A percentile compares a stretch with the other conserved stretches of the same genome.
These are phyloP conservation scores for Glarea lozoyensis DNA, from an alignment of 495 filamentous ascomycete species.

Conservation along the genomic window DNA sequence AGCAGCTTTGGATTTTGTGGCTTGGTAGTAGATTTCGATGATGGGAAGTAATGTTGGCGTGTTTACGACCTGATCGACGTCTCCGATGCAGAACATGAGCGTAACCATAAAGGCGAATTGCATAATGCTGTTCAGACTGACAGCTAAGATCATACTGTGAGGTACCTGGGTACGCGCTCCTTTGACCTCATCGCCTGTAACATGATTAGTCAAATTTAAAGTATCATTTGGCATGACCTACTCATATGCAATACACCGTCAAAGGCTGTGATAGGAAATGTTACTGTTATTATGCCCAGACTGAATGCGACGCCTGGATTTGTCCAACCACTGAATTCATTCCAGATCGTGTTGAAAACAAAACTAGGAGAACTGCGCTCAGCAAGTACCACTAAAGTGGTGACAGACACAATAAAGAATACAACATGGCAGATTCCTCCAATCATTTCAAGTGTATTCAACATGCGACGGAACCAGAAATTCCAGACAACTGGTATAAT, in stretches of 20 bases:
- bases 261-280: slow-evolving; percentile 4
- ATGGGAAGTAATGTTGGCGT: slow-evolving; percentile 38
- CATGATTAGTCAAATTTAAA: slow-evolving; percentile 6
- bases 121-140: slow-evolving; percentile 30
- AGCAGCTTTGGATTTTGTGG: slow-evolving; percentile 28
- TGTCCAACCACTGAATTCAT: slow-evolving; percentile 29
- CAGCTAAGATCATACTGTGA: slow-evolving; percentile 15
- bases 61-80: slow-evolving; percentile 24
- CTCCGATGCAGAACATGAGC: slow-evolving; percentile 32
- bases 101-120: slow-evolving; percentile 30
- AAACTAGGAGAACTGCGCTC: slow-evolving; percentile 28
- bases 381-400: slow-evolving; percentile 29
- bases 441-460: slow-evolving; percentile 33
- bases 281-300: slow-evolving; percentile 25
- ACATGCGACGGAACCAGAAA: slow-evolving; percentile 25
- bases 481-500: slow-evolving; percentile 32
- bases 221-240: background rate
- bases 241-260: slow-evolving; percentile 4
- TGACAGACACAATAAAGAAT: slow-evolving; percentile 31
- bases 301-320: slow-evolving; percentile 30
- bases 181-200: slow-evolving; percentile 29
- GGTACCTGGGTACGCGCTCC: slow-evolving; percentile 31
- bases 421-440: slow-evolving; percentile 35
- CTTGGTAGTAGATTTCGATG: slow-evolving; percentile 42
- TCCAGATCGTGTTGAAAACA: slow-evolving; percentile 30